These are phyloP conservation scores for Cladosporium sp. DNA, from an alignment of 2,329 filamentous ascomycete genomes.

Conservation along the genomic window DNA sequence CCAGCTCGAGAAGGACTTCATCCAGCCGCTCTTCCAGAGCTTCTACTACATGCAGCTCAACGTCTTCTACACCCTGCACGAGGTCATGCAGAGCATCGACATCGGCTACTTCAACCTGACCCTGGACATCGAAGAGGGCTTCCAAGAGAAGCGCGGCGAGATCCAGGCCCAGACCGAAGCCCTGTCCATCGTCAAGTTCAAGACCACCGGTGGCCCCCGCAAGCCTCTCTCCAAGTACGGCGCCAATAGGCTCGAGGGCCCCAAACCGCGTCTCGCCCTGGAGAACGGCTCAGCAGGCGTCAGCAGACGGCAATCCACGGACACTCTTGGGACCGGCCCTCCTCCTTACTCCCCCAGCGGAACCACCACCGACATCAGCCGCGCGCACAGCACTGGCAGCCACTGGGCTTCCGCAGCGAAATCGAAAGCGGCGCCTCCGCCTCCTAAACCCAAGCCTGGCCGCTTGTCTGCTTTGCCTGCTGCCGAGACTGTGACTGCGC, in stretches of 20 bases:
- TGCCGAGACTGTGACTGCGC: constrained; percentile 78
- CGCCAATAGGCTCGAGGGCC: constrained; percentile 18
- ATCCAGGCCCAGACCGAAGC: constrained; percentile 82
- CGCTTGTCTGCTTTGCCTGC: constrained; percentile 58
- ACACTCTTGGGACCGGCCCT: constrained; percentile 26
- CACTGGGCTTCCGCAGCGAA: constrained; percentile 49
- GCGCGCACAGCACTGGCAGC: constrained; percentile 37
- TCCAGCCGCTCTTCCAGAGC: constrained; percentile 93
- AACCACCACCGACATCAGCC: constrained; percentile 28
- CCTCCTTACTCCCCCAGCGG: constrained; percentile 30
- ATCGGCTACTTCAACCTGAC: constrained; percentile 97
- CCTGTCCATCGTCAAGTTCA: constrained; percentile 85
- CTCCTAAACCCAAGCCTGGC: constrained; percentile 65
- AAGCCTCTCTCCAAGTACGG: constrained; percentile 54
- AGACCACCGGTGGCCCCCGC: constrained; percentile 71
- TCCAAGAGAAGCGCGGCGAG: constrained; percentile 82
- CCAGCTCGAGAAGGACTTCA: constrained; percentile 85
- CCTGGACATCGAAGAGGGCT: constrained; percentile 87
- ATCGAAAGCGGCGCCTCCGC: constrained; percentile 51
- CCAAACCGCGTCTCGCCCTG: constrained; percentile 33
- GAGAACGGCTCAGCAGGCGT: constrained; percentile 33
- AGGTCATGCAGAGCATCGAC: constrained; percentile 95
- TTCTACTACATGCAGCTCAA: constrained; percentile 99
- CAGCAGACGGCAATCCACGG: constrained; percentile 28
- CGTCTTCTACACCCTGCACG: constrained; percentile 97